Conservation (phyloP, 2,329 filamentous ascomycete genomes). For the Calonectria honghensis region DNA sequence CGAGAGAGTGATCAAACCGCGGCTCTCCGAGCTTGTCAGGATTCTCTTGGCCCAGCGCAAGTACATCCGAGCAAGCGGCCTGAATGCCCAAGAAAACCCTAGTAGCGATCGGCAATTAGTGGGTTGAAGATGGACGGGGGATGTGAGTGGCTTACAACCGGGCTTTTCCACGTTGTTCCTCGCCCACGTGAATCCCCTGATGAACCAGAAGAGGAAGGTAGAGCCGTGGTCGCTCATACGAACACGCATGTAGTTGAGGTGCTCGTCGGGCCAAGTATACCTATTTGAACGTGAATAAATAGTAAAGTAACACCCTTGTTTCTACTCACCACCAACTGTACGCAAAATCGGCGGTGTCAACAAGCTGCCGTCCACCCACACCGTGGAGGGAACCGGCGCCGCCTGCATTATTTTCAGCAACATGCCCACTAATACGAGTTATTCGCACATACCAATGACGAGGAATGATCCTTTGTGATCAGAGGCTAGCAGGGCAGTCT, state of each 20-base stretch:
- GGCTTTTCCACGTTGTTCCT: slow-evolving; percentile 17
- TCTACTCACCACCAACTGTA: slow-evolving; percentile 14
- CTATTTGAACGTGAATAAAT: background rate
- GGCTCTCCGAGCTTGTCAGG: background rate
- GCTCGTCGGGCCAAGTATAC: slow-evolving; percentile 1
- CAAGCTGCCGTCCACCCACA: background rate
- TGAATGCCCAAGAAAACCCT: slow-evolving; percentile 17
- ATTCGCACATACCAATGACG: background rate
- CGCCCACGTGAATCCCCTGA: slow-evolving; percentile 4
- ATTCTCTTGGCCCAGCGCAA: slow-evolving; percentile 1
- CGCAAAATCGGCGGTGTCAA: background rate
- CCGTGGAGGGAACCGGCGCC: slow-evolving; percentile 5
- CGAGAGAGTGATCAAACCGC: background rate
- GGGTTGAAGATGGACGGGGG: too few relatives aligned
- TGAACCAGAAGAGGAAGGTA: slow-evolving; percentile 11
- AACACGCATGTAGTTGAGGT: slow-evolving; percentile 11
- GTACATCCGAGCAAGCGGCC: background rate
- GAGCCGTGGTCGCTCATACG: background rate
- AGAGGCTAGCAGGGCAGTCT: background rate
- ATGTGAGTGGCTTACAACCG: background rate
- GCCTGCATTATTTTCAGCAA: background rate
- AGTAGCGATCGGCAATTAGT: background rate
- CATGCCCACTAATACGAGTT: too few relatives aligned
- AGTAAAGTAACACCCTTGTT: too few relatives aligned
- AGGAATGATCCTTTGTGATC: slow-evolving; percentile 7